Evolutionary conservation across 805 yeast genomes (phyloP).

Genomic region (Vanderwaltozyma yarrowii): DNA sequence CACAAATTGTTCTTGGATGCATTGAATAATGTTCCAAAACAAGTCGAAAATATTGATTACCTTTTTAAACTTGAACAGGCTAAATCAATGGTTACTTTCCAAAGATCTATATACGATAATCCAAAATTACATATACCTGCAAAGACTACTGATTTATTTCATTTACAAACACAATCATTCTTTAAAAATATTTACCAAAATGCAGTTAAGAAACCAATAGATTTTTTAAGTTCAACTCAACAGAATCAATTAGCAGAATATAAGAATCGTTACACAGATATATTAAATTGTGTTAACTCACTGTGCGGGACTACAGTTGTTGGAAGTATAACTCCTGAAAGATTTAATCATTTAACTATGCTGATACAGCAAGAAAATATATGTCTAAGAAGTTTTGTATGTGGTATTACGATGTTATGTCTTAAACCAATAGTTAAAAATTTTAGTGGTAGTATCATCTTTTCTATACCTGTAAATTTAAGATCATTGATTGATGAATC

Average conservation of each 20-base stretch:
- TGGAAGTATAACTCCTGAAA: not conserved
- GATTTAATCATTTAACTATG: not conserved
- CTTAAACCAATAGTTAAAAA: slow-evolving; percentile 16
- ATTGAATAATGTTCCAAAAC: slow-evolving; percentile 5
- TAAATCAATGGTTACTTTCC: slow-evolving; percentile 4
- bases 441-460: slow-evolving; percentile 12
- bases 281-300: slow-evolving; percentile 7
- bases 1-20: slow-evolving; percentile 17
- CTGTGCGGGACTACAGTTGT: slow-evolving; percentile 21
- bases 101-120: slow-evolving; percentile 21
- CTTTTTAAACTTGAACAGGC: not conserved
- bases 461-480: slow-evolving; percentile 18
- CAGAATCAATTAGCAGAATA: slow-evolving; percentile 3
- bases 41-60: not conserved
- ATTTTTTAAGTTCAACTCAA: slow-evolving; percentile 5
- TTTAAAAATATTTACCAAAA: slow-evolving; percentile 17
- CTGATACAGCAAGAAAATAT: slow-evolving; percentile 10
- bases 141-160: slow-evolving; percentile 14
- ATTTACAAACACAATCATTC: slow-evolving; percentile 21
- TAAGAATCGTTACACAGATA: slow-evolving; percentile 7
- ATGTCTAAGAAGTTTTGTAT: slow-evolving; percentile 18
- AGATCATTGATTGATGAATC: slow-evolving; percentile 10
- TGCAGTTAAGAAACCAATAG: slow-evolving; percentile 20
- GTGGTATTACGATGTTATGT: slow-evolving; percentile 22
- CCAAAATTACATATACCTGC: slow-evolving; percentile 20